Conservation (phyloP, 495 filamentous ascomycete species). For the Trichoderma virens region DNA sequence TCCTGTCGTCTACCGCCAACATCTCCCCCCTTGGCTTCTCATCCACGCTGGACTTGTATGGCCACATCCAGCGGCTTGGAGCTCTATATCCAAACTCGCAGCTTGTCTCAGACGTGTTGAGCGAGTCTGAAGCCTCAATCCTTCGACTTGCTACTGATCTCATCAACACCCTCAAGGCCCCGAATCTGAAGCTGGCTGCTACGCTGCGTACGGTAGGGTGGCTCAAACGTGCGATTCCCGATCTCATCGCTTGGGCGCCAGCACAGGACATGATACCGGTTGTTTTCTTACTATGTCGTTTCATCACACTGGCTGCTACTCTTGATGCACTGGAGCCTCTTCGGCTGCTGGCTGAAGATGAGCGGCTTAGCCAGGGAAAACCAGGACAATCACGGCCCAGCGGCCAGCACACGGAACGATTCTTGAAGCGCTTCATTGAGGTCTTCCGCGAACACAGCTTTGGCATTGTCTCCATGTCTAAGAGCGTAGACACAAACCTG, state of each 20-base stretch:
- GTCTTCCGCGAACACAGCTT: slow-evolving; percentile 98
- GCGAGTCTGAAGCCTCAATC: slow-evolving; percentile 82
- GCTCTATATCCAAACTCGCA: slow-evolving; percentile 72
- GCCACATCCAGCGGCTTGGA: slow-evolving; percentile 86
- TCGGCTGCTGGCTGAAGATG: slow-evolving; percentile 82
- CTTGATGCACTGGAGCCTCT: slow-evolving; percentile 82
- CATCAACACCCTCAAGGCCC: slow-evolving; percentile 65
- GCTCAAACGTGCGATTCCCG: slow-evolving; percentile 79
- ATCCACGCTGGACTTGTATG: slow-evolving; percentile 81
- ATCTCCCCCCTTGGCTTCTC: slow-evolving; percentile 61
- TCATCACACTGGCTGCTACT: slow-evolving; percentile 70
- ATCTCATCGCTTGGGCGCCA: slow-evolving; percentile 50
- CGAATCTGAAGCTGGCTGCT: slow-evolving; percentile 78
- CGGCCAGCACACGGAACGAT: slow-evolving; percentile 90
- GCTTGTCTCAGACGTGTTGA: slow-evolving; percentile 62
- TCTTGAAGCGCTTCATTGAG: slow-evolving; percentile 91
- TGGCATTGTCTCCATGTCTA: slow-evolving; percentile 86
- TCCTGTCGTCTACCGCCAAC: slow-evolving; percentile 58
- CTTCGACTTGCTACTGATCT: slow-evolving; percentile 81
- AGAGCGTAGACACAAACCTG: slow-evolving; percentile 60
- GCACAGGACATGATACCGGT: slow-evolving; percentile 25
- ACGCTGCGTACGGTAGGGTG: slow-evolving; percentile 90
- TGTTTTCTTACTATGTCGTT: slow-evolving; percentile 73
- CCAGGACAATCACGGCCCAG: slow-evolving; percentile 50
- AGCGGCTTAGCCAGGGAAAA: slow-evolving; percentile 45